These are phyloP conservation scores for Pichia sp. DNA, from an alignment of 1,139 yeast species.

Conservation along the genomic window DNA sequence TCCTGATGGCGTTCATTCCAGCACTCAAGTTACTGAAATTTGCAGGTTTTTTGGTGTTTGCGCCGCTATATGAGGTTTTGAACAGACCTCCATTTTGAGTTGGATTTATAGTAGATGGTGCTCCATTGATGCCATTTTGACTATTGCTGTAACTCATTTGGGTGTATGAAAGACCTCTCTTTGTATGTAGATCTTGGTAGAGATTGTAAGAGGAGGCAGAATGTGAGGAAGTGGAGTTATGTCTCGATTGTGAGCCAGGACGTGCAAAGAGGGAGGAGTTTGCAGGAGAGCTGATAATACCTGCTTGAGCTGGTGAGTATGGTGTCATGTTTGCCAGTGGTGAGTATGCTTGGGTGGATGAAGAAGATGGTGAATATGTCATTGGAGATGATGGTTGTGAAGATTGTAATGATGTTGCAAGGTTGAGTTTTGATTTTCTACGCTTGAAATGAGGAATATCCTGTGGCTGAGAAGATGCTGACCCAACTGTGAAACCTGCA, in stretches of 20 bases:
- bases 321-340: constrained; percentile 2
- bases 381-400: constrained; percentile 14
- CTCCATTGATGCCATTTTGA: no score
- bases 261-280: constrained; percentile 5
- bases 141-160: background rate
- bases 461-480: constrained; percentile 24
- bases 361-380: constrained; percentile 11
- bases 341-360: constrained; percentile 11
- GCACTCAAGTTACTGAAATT: constrained; percentile 19
- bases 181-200: constrained; percentile 24
- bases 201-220: constrained; percentile 21
- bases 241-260: constrained; percentile 19
- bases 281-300: constrained; percentile 17
- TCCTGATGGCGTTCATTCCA: constrained; percentile 16
- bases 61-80: no score
- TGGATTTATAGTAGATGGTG: background rate
- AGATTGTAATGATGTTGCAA: constrained; percentile 12
- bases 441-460: constrained; percentile 26
- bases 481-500: constrained; percentile 5
- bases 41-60: constrained; percentile 8
- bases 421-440: constrained; percentile 21
- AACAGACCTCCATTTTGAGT: constrained; percentile 3
- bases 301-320: constrained; percentile 10
- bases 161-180: constrained; percentile 20
- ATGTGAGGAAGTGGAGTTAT: constrained; percentile 20